These are phyloP conservation scores for Capsicum chinense DNA, from an alignment of 257 asterid genomes.

Conservation along the genomic window DNA sequence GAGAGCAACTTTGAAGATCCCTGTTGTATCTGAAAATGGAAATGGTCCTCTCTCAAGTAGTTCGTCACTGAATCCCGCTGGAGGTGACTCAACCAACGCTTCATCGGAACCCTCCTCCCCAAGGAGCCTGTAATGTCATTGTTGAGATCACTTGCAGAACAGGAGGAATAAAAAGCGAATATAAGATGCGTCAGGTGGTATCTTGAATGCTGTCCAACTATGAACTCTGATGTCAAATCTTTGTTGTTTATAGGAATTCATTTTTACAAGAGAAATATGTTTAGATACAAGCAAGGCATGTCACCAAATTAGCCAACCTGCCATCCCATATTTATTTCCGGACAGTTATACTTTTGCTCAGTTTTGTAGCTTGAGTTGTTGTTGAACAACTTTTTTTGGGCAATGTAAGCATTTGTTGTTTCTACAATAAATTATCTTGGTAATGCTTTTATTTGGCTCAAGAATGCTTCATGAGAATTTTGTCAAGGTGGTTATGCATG, in stretches of 20 bases:
- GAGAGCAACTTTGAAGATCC: conserved; percentile 71
- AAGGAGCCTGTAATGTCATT: conserved; percentile 48
- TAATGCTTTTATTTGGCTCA: neutral
- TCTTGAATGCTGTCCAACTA: conserved; percentile 7
- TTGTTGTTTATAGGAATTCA: conserved; percentile 21
- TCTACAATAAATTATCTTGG: neutral
- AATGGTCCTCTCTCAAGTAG: conserved; percentile 43
- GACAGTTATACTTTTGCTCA: conserved; percentile 6
- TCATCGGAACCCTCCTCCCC: conserved; percentile 61
- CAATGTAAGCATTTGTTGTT: conserved; percentile 2
- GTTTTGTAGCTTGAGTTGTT: conserved; percentile 5
- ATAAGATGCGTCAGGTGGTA: conserved; percentile 24
- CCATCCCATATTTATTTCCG: conserved; percentile 11
- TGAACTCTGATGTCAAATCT: conserved; percentile 14
- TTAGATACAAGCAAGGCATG: conserved; percentile 22
- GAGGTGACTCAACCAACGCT: conserved; percentile 50
- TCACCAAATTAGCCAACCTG: conserved; percentile 10
- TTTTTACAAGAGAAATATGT: conserved; percentile 1
- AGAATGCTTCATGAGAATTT: neutral
- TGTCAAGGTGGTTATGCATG: neutral
- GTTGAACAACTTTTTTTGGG: neutral
- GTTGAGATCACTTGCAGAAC: neutral
- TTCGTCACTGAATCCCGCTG: conserved; percentile 38
- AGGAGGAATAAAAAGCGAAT: neutral
- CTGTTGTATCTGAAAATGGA: conserved; percentile 50